These are phyloP conservation scores for Rhynchosporium graminicola DNA, from an alignment of 2,329 filamentous ascomycete species.

Conservation along the genomic window DNA sequence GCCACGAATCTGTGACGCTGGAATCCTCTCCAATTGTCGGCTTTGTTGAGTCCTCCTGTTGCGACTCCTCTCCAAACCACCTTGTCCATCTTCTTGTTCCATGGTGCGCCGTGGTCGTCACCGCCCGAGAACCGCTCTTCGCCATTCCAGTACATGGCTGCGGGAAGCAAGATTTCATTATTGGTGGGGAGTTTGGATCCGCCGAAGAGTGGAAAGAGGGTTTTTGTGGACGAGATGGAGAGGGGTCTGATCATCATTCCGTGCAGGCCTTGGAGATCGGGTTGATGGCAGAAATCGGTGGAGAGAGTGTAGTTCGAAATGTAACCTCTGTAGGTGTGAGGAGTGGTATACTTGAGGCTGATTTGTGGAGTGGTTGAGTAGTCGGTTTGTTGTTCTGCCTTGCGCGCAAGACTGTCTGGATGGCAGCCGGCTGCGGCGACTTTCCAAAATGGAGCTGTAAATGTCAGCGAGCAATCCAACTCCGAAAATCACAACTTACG, in stretches of 20 bases:
- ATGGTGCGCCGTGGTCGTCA: slow-evolving; percentile 48
- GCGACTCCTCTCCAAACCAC: slow-evolving; percentile 66
- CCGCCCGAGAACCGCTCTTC: slow-evolving; percentile 63
- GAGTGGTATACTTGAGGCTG: slow-evolving; percentile 49
- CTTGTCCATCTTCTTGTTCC: slow-evolving; percentile 56
- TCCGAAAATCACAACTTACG: slow-evolving; percentile 41
- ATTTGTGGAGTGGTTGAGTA: slow-evolving; percentile 51
- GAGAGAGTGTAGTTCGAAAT: slow-evolving; percentile 49
- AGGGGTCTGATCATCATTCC: slow-evolving; percentile 57
- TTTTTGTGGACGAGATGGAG: slow-evolving; percentile 52
- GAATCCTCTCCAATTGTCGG: slow-evolving; percentile 55
- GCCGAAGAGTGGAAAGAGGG: slow-evolving; percentile 60
- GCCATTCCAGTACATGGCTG: slow-evolving; percentile 62
- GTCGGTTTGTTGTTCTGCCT: slow-evolving; percentile 45
- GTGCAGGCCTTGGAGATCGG: slow-evolving; percentile 56
- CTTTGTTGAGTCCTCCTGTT: slow-evolving; percentile 55
- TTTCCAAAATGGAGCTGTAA: slow-evolving; percentile 56
- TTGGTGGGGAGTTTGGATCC: slow-evolving; percentile 63
- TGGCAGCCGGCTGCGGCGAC: slow-evolving; percentile 61
- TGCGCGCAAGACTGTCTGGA: slow-evolving; percentile 61
- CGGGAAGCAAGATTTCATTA: slow-evolving; percentile 65
- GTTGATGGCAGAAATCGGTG: slow-evolving; percentile 49
- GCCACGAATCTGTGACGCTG: slow-evolving; percentile 58
- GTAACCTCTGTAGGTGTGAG: slow-evolving; percentile 42
- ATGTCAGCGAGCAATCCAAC: slow-evolving; percentile 40